phyloP scores from a whole-genome alignment of 768 basidiomycete species.

The Tylopilus plumbeoviolaceoides region DNA sequence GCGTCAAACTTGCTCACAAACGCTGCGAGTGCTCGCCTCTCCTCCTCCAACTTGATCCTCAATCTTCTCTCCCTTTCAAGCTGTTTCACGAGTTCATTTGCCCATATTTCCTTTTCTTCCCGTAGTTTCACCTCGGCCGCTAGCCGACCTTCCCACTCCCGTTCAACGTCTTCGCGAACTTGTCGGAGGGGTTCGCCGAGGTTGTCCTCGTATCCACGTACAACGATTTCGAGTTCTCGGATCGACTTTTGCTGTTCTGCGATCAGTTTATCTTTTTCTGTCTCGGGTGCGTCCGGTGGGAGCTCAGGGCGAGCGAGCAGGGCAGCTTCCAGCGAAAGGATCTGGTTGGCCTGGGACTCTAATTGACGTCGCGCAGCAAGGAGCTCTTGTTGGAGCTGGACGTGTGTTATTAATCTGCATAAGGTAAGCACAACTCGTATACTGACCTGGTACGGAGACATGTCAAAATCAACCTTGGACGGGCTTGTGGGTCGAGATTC shows the following conservation, averaged over 20 bases:
- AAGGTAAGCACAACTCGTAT: neutral
- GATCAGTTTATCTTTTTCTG: conserved; percentile 72
- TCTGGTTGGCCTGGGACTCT: conserved; percentile 77
- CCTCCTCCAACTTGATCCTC: conserved; percentile 66
- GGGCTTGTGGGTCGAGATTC: conserved; percentile 81
- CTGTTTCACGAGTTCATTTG: conserved; percentile 66
- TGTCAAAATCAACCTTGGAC: conserved; percentile 84
- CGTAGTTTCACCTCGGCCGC: conserved; percentile 53
- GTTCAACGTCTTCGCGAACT: conserved; percentile 71
- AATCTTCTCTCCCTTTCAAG: conserved; percentile 79
- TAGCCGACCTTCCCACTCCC: conserved; percentile 61
- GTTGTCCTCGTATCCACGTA: conserved; percentile 70
- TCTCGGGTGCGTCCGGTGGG: conserved; percentile 59
- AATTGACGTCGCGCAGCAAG: conserved; percentile 73
- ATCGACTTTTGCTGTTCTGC: conserved; percentile 72
- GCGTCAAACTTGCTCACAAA: conserved; percentile 84
- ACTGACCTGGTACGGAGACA: conserved; percentile 77
- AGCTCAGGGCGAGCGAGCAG: conserved; percentile 67
- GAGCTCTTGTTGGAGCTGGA: conserved; percentile 82
- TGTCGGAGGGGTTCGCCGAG: conserved; percentile 62
- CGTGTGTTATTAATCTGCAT: neutral
- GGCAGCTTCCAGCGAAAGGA: conserved; percentile 77
- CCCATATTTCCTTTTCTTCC: conserved; percentile 74
- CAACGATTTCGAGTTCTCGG: conserved; percentile 69
- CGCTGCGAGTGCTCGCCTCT: conserved; percentile 70